Base-by-base conservation (phyloP, 2,329 filamentous ascomycete genomes). In the Ceratocystis ficicola region DNA sequence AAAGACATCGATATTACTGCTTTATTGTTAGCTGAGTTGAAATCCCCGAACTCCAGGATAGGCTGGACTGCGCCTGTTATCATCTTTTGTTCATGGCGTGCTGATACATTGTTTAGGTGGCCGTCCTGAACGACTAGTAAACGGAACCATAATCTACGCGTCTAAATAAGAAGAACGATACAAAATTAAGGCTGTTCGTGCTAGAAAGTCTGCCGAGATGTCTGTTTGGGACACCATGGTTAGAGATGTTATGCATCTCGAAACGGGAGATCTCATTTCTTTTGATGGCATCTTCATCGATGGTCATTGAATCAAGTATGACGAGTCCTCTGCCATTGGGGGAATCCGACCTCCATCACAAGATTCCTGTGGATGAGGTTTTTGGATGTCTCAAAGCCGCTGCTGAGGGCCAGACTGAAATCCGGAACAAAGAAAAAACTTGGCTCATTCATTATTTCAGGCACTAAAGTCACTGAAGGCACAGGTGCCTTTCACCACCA, bases 261-360 rank as follows among this genome's bases (percentile, higher is more conserved):
- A n/a, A n/a, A n/a, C n/a, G n/a, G n/a, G 87, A 68, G 86, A 90
- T 70, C 78, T 88, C 65, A 80, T 89, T 46, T 86, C 87, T 0
- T 86, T 85, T 1, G 87, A 90, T 71, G 87, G 87, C 5, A 79
- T 89, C 64, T 82, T 89, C 68, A 85, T 89, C 68, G 77, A 80
- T 20, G 77, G 78, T 5, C 76, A 77, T 68, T 73, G 74, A 2
- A 71, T 80, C 67, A 78, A 86, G 73, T 90, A 86, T 70, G 87
- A 89, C 70, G 87, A 90, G 71, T 88, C 86, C 2, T 88, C 86
- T 10, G 85, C 85, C 1, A 89, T 87, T 30, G 87, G 87, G 87
- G 69, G 87, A 90, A 74, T 89, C 86, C 0, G 86, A 90, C 70
- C 80, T 86, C 63, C 81, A 89, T 73, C 86, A 84, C 74, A 90